Percentiles rank a stretch among this genome's conserved stretches.
These are phyloP conservation scores for Nidula microcarpa DNA, from an alignment of 768 basidiomycete genomes.

Conservation along the genomic window DNA sequence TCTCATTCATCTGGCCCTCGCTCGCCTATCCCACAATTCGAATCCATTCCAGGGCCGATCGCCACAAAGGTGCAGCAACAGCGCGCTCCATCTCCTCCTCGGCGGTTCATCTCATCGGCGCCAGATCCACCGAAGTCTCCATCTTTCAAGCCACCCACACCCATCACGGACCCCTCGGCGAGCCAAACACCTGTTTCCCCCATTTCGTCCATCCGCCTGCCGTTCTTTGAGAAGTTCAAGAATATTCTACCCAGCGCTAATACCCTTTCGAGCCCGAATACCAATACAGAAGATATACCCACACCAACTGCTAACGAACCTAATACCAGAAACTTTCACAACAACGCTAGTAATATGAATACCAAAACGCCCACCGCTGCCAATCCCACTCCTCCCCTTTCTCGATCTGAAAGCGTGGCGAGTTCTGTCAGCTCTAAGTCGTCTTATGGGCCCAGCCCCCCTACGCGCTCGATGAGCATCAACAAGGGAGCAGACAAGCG, in stretches of 20 bases:
- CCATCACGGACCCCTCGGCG: not conserved
- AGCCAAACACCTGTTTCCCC: constrained; percentile 11
- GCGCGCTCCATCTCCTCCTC: constrained; percentile 19
- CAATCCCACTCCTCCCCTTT: not conserved
- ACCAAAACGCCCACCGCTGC: not conserved
- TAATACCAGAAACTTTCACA: constrained; percentile 4
- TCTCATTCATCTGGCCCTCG: constrained; percentile 38
- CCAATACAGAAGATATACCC: constrained; percentile 7
- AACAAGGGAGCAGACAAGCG: constrained; percentile 10
- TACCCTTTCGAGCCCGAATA: not conserved
- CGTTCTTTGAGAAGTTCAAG: constrained; percentile 58
- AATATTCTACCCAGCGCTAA: constrained; percentile 24
- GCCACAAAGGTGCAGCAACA: constrained; percentile 9
- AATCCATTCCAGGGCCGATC: constrained; percentile 12
- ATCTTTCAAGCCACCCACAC: not conserved
- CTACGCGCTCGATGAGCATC: constrained; percentile 7
- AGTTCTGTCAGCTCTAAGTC: not conserved
- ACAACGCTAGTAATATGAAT: not conserved
- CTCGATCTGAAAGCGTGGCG: not conserved
- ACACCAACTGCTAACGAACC: constrained; percentile 5
- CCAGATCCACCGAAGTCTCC: constrained; percentile 5
- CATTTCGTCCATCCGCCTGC: constrained; percentile 33
- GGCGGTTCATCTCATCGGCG: constrained; percentile 8
- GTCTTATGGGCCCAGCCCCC: not conserved
- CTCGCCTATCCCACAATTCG: constrained; percentile 35